A percentile compares a stretch with the other conserved stretches of the same genome.
Conservation (phyloP, 257 asterid genomes). For the Fraxinus pennsylvanica region DNA sequence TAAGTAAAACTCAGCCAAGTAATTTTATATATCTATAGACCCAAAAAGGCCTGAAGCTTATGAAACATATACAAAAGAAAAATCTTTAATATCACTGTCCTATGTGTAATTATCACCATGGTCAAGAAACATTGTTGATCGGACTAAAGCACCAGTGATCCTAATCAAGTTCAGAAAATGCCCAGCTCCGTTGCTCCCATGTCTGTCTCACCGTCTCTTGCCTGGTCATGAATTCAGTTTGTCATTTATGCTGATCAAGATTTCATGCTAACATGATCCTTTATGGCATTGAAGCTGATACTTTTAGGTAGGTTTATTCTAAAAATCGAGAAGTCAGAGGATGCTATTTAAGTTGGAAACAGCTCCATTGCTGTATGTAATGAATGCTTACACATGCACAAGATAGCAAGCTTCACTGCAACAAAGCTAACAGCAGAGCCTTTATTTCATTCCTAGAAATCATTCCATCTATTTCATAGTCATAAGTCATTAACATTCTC, state of each 20-base stretch:
- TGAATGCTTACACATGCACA: not conserved
- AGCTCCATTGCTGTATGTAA: not conserved
- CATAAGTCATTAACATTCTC: not conserved
- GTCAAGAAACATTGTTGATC: not conserved
- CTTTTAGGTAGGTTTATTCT: not conserved
- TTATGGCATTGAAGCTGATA: not conserved
- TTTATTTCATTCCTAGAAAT: not conserved
- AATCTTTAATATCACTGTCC: not conserved
- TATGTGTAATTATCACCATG: not conserved
- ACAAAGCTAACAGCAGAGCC: not conserved
- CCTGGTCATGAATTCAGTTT: not conserved
- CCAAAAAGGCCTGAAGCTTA: not conserved
- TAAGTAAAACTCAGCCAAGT: not conserved
- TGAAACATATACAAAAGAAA: not conserved
- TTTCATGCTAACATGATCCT: not conserved
- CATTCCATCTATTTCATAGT: not conserved
- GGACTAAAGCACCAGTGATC: not conserved
- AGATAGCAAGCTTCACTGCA: not conserved
- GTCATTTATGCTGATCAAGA: not conserved
- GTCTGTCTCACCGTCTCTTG: constrained; percentile 1
- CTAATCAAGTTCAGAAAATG: not conserved
- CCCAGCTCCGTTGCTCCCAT: not conserved
- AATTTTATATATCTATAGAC: not conserved
- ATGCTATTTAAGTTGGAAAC: not conserved
- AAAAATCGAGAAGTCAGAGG: not conserved